Base-by-base conservation (phyloP, 257 asterid genomes). In the Lycium barbarum region DNA sequence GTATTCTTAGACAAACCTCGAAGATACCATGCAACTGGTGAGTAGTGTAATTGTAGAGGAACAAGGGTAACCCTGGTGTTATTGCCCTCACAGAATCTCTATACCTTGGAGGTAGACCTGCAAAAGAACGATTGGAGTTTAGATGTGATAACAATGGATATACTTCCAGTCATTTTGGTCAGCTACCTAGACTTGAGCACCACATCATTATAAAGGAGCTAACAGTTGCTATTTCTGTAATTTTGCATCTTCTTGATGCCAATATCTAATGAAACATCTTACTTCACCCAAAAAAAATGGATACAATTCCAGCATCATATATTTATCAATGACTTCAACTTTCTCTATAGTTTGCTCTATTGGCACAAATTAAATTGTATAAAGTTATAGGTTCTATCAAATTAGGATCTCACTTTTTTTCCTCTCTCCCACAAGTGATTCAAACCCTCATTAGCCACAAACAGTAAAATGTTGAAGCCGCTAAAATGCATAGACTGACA, bases 61-160 rank as follows among this genome's bases (percentile, higher is more conserved):
- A 95, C 84, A 96, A 85, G 18, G 98, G 98, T 86, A 96, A 91
- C 87, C 98, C 99, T n/a, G 99, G 98, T 14, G 99, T 96, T 81
- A 96, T 95, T 84, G 97, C 98, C 91, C 98, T 91, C 86, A 93
- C 99, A 15, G 98, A 95, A 86, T 96, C 99, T 85, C 97, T 90
- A 73, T 95, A 96, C 85, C 99, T 92, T 51, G 99, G 98, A 58
- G 99, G 99, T 87, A 96, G 83, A 82, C 99, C 98, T 96, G 86
- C 85, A 90, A 85, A 81, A 83, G 2, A 57, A 51, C 4, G 38
- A 74, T 49, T 12, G 13, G 3, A 12, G 43, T 20, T 74, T 61
- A 20, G 81, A 33, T 18, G 18, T 74, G 61, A 74, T 49, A 74
- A 74, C 38, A 22, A 72, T 2, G 22, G 45, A 74, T 74, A 47